phyloP scores from a whole-genome alignment of 148 eudicot species.

The Cornus kousa region DNA sequence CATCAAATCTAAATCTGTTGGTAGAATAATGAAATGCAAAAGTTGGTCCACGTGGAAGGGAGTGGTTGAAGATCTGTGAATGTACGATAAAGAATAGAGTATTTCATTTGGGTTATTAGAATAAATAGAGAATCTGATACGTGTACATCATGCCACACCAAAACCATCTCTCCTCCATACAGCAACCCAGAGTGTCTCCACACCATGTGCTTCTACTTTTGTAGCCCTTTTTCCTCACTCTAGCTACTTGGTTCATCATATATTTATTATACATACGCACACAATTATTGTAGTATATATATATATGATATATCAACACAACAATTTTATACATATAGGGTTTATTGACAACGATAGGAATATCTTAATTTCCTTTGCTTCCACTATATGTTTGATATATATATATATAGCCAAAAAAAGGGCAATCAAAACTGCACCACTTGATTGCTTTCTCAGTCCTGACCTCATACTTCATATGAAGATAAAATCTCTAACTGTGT shows the following conservation, averaged over 20 bases:
- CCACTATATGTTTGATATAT: too few species aligned
- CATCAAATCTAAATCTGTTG: too few species aligned
- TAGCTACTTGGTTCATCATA: neutral
- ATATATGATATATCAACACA: too few species aligned
- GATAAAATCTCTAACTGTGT: neutral
- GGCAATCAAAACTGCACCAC: neutral
- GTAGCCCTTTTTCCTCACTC: neutral
- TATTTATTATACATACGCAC: too few species aligned
- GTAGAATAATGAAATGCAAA: too few species aligned
- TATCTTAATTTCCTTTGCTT: too few species aligned
- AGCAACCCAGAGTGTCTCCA: neutral
- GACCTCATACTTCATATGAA: neutral
- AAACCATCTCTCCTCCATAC: conserved; percentile 16
- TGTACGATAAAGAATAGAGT: too few species aligned
- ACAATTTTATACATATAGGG: too few species aligned
- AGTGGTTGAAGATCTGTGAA: neutral
- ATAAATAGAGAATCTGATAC: conserved; percentile 15
- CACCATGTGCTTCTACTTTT: conserved; percentile 18
- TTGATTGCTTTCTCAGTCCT: conserved; percentile 1
- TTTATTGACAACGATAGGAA: too few species aligned
- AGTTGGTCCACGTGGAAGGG: neutral
- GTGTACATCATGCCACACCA: conserved; percentile 25
- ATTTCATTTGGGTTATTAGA: neutral
- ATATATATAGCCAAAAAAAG: neutral
- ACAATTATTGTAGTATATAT: too few species aligned